Conservation (phyloP, 345 rosid species). For the Populus nigra region DNA sequence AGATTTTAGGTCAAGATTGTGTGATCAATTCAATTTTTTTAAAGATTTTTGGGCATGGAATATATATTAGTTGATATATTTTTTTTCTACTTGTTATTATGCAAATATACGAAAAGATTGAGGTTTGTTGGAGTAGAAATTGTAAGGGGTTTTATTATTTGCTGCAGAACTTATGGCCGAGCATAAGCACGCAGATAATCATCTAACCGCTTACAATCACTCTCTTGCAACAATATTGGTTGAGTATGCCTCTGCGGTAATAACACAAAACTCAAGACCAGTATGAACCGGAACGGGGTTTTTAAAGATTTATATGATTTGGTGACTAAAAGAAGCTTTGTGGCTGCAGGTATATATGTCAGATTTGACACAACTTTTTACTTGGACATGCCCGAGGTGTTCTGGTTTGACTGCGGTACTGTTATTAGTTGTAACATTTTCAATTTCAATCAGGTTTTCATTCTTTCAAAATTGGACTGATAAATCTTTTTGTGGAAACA, state of each 20-base stretch:
- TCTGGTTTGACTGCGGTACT: conserved; percentile 68
- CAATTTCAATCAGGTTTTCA: background rate
- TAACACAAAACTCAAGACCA: background rate
- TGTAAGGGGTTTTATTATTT: background rate
- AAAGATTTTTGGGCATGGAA: too few species aligned
- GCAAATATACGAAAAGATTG: background rate
- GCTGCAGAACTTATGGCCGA: conserved; percentile 53
- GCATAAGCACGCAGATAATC: conserved; percentile 20
- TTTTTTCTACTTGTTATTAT: too few species aligned
- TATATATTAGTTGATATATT: too few species aligned
- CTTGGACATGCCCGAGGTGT: conserved; percentile 89
- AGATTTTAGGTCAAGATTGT: background rate
- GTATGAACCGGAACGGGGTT: background rate
- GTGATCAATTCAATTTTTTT: too few species aligned
- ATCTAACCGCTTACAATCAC: conserved; percentile 57
- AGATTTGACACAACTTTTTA: conserved; percentile 71
- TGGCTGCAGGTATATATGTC: conserved; percentile 70
- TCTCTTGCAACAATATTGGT: conserved; percentile 76
- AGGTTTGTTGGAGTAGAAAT: background rate
- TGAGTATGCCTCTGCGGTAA: conserved; percentile 92
- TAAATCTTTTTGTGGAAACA: conserved; percentile 28
- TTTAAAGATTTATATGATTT: background rate
- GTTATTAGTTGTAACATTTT: background rate
- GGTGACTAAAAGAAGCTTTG: conserved; percentile 15
- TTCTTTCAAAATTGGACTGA: conserved; percentile 9